These are phyloP conservation scores for Isabelozyma pseudorhagii DNA, from an alignment of 805 yeast genomes.

Conservation along the genomic window DNA sequence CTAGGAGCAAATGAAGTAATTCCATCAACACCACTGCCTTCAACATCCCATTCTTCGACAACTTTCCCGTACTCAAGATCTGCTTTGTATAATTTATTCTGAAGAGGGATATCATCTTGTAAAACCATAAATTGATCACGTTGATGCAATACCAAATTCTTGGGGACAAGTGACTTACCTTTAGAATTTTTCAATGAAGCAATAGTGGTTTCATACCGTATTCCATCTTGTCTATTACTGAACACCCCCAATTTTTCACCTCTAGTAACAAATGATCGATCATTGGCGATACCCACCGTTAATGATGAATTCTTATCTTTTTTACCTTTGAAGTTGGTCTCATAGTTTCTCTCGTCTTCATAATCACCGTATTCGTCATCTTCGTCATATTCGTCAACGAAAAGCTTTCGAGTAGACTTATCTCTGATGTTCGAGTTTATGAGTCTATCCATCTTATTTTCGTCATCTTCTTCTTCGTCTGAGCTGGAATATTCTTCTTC, in stretches of 20 bases:
- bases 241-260: conserved; percentile 82
- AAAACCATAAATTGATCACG: conserved; percentile 68
- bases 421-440: conserved; percentile 1
- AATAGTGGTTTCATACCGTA: conserved; percentile 68
- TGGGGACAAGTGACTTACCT: conserved; percentile 52
- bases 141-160: conserved; percentile 70
- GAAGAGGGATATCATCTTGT: conserved; percentile 25
- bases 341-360: conserved; percentile 28
- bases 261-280: conserved; percentile 75
- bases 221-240: conserved; percentile 48
- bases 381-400: conserved; percentile 10
- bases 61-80: conserved; percentile 77
- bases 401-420: conserved; percentile 4
- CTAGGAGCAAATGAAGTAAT: conserved; percentile 64
- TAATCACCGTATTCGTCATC: conserved; percentile 35
- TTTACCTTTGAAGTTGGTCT: conserved; percentile 14
- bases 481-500: conserved; percentile 28
- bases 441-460: conserved; percentile 1
- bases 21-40: conserved; percentile 35
- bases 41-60: conserved; percentile 80
- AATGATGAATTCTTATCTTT: conserved; percentile 57
- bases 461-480: conserved; percentile 17
- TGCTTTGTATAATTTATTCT: conserved; percentile 59
- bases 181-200: conserved; percentile 50
- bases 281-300: conserved; percentile 66